Conservation (phyloP, 495 filamentous ascomycete genomes). For the Daldinia caldariorum region DNA sequence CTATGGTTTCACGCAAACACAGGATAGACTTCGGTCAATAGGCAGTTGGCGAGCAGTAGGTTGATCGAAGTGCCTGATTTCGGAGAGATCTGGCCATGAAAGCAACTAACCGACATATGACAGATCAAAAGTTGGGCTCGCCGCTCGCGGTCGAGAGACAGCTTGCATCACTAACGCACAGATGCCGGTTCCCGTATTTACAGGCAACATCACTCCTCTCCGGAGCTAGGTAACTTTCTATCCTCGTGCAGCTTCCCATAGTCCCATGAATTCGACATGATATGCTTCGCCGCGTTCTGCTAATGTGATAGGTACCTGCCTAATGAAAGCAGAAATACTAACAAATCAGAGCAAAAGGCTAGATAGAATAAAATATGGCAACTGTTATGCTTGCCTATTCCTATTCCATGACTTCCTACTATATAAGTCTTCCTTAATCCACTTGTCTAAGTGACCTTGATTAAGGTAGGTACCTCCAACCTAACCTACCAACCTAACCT, state of each 20-base stretch:
- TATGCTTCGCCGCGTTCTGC: constrained; percentile 1
- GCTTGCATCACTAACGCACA: constrained; percentile 16
- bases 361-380: too few relatives aligned
- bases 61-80: constrained; percentile 2
- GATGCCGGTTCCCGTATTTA: constrained; percentile 25
- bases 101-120: constrained; percentile 19
- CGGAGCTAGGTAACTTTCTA: not conserved
- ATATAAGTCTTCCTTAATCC: not conserved
- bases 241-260: not conserved
- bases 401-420: not conserved
- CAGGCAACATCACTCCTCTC: constrained; percentile 2
- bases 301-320: not conserved
- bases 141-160: constrained; percentile 16
- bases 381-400: not conserved
- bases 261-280: constrained; percentile 1
- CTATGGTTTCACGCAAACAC: constrained; percentile 15
- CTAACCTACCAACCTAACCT: too few relatives aligned
- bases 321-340: not conserved
- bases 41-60: not conserved
- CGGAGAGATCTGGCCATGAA: constrained; percentile 22
- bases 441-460: too few relatives aligned
- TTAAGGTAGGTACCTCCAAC: too few relatives aligned
- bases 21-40: not conserved
- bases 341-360: not conserved
- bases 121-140: constrained; percentile 16